Evolutionary conservation across 2,329 filamentous ascomycete species (phyloP).

Genomic region (Calonectria ilicicola): DNA sequence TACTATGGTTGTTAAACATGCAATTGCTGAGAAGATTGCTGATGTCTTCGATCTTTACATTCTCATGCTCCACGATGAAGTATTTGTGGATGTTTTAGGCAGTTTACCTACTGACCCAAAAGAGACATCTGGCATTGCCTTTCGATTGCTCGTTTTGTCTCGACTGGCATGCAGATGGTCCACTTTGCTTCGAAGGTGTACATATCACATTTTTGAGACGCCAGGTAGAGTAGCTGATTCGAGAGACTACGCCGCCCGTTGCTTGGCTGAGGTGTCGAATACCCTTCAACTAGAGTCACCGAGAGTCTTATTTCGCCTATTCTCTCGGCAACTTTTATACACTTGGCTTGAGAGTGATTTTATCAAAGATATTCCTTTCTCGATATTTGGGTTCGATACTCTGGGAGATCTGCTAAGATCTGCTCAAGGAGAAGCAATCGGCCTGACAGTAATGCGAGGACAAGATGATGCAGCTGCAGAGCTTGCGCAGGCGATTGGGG

Average conservation of each 20-base stretch:
- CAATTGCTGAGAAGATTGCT: slow-evolving; percentile 76
- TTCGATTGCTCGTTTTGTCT: slow-evolving; percentile 81
- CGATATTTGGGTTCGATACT: slow-evolving; percentile 83
- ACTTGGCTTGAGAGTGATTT: slow-evolving; percentile 83
- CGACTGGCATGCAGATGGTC: slow-evolving; percentile 86
- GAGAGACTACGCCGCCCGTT: slow-evolving; percentile 77
- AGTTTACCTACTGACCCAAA: slow-evolving; percentile 80
- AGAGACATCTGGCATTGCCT: slow-evolving; percentile 84
- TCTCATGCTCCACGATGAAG: slow-evolving; percentile 83
- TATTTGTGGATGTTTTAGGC: slow-evolving; percentile 86
- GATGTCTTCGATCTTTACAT: slow-evolving; percentile 84
- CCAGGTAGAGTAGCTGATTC: slow-evolving; percentile 78
- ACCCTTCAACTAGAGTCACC: slow-evolving; percentile 74
- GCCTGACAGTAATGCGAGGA: slow-evolving; percentile 84
- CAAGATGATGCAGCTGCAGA: slow-evolving; percentile 72
- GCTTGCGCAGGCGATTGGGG: slow-evolving; percentile 69
- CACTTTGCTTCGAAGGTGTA: slow-evolving; percentile 85
- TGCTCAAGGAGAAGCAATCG: slow-evolving; percentile 81
- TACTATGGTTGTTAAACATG: slow-evolving; percentile 79
- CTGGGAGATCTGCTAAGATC: slow-evolving; percentile 77
- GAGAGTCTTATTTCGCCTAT: slow-evolving; percentile 81
- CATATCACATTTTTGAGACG: slow-evolving; percentile 95
- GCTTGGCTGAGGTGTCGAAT: slow-evolving; percentile 74
- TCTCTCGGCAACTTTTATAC: slow-evolving; percentile 89
- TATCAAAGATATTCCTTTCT: slow-evolving; percentile 81